Evolutionary conservation across 176 grass and related monocot species (phyloP).

Genomic region (Aechmea fasciata): DNA sequence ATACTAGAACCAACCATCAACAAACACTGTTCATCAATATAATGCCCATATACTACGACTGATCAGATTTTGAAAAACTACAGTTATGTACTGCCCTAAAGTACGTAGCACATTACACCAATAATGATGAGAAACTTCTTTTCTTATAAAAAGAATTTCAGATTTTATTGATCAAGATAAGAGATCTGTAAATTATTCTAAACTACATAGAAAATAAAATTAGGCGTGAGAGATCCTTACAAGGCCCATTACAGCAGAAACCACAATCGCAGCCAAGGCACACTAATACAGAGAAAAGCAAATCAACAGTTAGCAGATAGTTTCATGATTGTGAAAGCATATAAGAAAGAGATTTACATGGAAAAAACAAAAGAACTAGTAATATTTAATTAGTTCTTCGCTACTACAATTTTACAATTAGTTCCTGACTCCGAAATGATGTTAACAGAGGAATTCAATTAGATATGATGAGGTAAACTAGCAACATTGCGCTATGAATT

Average conservation of each 20-base stretch:
- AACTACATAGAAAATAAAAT: neutral
- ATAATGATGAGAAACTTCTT: neutral
- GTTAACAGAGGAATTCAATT: no score
- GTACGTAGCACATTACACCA: neutral
- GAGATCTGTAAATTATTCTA: neutral
- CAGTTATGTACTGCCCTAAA: no score
- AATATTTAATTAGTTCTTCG: neutral
- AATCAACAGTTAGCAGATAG: slow-evolving; percentile 8
- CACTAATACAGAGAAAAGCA: slow-evolving; percentile 40
- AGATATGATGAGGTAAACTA: no score
- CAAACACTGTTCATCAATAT: no score
- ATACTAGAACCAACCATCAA: no score
- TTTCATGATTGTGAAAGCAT: neutral
- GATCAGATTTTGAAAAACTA: no score
- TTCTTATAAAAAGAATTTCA: neutral
- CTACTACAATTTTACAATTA: no score
- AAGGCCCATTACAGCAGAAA: slow-evolving; percentile 91
- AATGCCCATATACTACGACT: no score
- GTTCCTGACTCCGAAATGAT: no score
- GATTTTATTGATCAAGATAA: neutral
- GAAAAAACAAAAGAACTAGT: neutral
- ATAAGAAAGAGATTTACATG: neutral
- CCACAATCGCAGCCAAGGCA: slow-evolving; percentile 90
- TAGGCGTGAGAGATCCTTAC: slow-evolving; percentile 40
- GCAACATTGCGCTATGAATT: no score